Evolutionary conservation across 2,329 filamentous ascomycete genomes (phyloP).

Genomic region (Cercospora nicotianae): DNA sequence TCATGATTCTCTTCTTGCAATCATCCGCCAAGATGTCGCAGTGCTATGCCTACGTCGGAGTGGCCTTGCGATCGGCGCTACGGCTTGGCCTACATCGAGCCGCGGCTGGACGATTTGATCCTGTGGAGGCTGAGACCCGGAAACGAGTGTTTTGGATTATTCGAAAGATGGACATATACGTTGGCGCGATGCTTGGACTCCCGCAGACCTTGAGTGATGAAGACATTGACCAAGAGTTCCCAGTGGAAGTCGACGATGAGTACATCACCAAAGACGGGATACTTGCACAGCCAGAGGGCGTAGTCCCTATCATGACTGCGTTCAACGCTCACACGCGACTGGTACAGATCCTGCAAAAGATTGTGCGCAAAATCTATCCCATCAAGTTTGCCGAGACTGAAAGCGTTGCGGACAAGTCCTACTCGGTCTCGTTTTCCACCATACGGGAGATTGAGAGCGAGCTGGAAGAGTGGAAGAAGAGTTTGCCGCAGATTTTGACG

Average conservation of each 20-base stretch:
- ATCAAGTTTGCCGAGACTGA: slow-evolving; percentile 52
- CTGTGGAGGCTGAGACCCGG: slow-evolving; percentile 51
- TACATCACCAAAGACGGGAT: slow-evolving; percentile 52
- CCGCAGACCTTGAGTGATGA: slow-evolving; percentile 52
- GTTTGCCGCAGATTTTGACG: slow-evolving; percentile 72
- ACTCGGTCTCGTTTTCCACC: slow-evolving; percentile 63
- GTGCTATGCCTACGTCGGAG: slow-evolving; percentile 55
- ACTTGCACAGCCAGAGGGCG: slow-evolving; percentile 56
- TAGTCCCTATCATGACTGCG: slow-evolving; percentile 58
- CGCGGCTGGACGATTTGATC: slow-evolving; percentile 48
- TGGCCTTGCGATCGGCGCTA: slow-evolving; percentile 52
- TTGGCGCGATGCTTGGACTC: slow-evolving; percentile 53
- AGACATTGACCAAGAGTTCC: slow-evolving; percentile 79
- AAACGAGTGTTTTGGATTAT: slow-evolving; percentile 56
- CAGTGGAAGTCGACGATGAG: slow-evolving; percentile 74
- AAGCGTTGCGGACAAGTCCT: slow-evolving; percentile 53
- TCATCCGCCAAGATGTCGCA: slow-evolving; percentile 54
- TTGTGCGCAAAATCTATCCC: slow-evolving; percentile 64
- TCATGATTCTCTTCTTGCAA: slow-evolving; percentile 56
- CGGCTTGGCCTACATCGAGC: slow-evolving; percentile 55
- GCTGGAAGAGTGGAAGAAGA: slow-evolving; percentile 63
- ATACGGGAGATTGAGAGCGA: slow-evolving; percentile 66
- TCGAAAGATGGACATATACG: slow-evolving; percentile 54
- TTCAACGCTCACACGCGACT: slow-evolving; percentile 62
- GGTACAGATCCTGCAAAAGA: slow-evolving; percentile 59